Evolutionary conservation across 2,329 filamentous ascomycete species (phyloP).

Genomic region (Lachnellula hyalina): DNA sequence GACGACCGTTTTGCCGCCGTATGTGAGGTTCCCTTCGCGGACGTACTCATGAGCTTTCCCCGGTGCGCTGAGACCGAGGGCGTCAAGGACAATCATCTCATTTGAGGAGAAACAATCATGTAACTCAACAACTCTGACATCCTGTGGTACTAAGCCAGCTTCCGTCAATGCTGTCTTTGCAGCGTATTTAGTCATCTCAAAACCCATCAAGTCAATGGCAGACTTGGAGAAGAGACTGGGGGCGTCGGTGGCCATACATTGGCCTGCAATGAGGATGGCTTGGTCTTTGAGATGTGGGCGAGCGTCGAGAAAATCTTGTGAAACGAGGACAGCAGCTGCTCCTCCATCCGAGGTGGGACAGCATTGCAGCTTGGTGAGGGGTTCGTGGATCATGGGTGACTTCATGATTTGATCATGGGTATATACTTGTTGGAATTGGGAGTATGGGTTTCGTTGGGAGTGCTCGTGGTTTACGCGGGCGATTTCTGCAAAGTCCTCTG

Average conservation of each 20-base stretch:
- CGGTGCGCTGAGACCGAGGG: slow-evolving; percentile 68
- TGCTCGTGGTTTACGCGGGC: slow-evolving; percentile 89
- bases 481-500: slow-evolving; percentile 91
- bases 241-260: slow-evolving; percentile 79
- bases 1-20: slow-evolving; percentile 70
- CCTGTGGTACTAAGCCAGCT: slow-evolving; percentile 61
- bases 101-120: slow-evolving; percentile 98
- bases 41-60: slow-evolving; percentile 93
- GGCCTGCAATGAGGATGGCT: slow-evolving; percentile 85
- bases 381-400: slow-evolving; percentile 72
- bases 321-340: slow-evolving; percentile 83
- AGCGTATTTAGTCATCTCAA: slow-evolving; percentile 74
- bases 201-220: slow-evolving; percentile 85
- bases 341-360: slow-evolving; percentile 93
- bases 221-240: slow-evolving; percentile 72
- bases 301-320: slow-evolving; percentile 79
- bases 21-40: slow-evolving; percentile 81
- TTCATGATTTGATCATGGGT: slow-evolving; percentile 75
- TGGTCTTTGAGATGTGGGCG: slow-evolving; percentile 75
- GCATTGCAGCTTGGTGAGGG: slow-evolving; percentile 96
- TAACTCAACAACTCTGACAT: slow-evolving; percentile 82
- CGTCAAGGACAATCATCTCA: slow-evolving; percentile 86
- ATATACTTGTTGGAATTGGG: slow-evolving; percentile 94
- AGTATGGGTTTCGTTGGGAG: slow-evolving; percentile 89
- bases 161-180: slow-evolving; percentile 66